These are phyloP conservation scores for Hawksworthiomyces lignivorus DNA, from an alignment of 2,329 filamentous ascomycete genomes.

Conservation along the genomic window DNA sequence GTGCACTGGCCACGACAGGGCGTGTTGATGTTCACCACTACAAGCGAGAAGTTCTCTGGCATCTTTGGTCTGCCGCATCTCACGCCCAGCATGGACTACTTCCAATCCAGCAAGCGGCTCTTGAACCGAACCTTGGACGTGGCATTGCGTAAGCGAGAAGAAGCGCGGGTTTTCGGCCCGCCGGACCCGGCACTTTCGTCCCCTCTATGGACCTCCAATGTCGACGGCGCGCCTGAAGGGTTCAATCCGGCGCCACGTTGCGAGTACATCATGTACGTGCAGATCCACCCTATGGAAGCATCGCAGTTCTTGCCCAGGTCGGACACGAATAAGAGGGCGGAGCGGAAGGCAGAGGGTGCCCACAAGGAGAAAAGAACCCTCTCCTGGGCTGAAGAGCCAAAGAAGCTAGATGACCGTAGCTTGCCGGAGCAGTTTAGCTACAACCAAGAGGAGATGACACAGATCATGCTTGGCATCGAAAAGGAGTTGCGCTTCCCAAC, in stretches of 20 bases:
- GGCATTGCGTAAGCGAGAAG: slow-evolving; percentile 58
- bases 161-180: slow-evolving; percentile 45
- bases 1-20: slow-evolving; percentile 81
- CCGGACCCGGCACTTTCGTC: slow-evolving; percentile 46
- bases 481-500: slow-evolving; percentile 54
- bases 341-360: not conserved
- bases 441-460: slow-evolving; percentile 15
- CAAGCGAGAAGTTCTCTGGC: slow-evolving; percentile 89
- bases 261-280: slow-evolving; percentile 82
- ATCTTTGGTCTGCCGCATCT: slow-evolving; percentile 86
- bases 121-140: slow-evolving; percentile 66
- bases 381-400: too few relatives aligned
- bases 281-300: slow-evolving; percentile 54
- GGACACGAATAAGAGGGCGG: not conserved
- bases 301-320: slow-evolving; percentile 20
- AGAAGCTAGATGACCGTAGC: not conserved
- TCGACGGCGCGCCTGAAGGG: slow-evolving; percentile 52
- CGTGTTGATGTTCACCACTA: slow-evolving; percentile 73
- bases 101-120: slow-evolving; percentile 51
- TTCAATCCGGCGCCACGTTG: slow-evolving; percentile 64
- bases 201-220: slow-evolving; percentile 67
- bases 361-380: too few relatives aligned
- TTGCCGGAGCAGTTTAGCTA: slow-evolving; percentile 6
- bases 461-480: slow-evolving; percentile 41
- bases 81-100: slow-evolving; percentile 50